These are phyloP conservation scores for Saccharomyces hybrid DNA, from an alignment of 1,139 yeast genomes.

Conservation along the genomic window DNA sequence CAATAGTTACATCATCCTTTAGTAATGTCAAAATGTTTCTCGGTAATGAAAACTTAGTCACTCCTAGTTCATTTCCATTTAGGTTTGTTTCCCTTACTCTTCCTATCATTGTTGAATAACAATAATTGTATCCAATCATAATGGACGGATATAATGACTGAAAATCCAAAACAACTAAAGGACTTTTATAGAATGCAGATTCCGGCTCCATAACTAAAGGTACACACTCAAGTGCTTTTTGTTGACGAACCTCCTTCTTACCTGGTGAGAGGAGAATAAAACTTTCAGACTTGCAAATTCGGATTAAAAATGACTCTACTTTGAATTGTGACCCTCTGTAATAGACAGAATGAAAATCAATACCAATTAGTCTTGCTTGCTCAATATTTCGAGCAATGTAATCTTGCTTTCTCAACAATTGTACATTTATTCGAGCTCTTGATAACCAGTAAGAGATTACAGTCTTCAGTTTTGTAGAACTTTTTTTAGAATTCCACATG, in stretches of 20 bases:
- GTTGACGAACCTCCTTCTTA: slow-evolving; percentile 70
- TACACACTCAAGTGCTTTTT: slow-evolving; percentile 78
- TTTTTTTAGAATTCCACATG: slow-evolving; percentile 38
- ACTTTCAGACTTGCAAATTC: slow-evolving; percentile 72
- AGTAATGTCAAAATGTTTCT: slow-evolving; percentile 51
- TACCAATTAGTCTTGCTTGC: slow-evolving; percentile 77
- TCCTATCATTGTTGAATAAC: slow-evolving; percentile 83
- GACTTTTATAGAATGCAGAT: slow-evolving; percentile 77
- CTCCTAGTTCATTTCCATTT: slow-evolving; percentile 46
- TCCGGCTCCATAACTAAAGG: slow-evolving; percentile 92
- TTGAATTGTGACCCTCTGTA: slow-evolving; percentile 90
- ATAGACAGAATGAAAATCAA: slow-evolving; percentile 81
- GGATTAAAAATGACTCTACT: slow-evolving; percentile 72
- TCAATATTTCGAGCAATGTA: slow-evolving; percentile 67
- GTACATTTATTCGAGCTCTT: slow-evolving; percentile 42
- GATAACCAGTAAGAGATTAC: slow-evolving; percentile 47
- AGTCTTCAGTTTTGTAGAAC: slow-evolving; percentile 28
- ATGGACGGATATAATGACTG: slow-evolving; percentile 92
- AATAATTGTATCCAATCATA: slow-evolving; percentile 84
- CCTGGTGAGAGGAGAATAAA: slow-evolving; percentile 71
- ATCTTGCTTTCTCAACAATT: slow-evolving; percentile 55
- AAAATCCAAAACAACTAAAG: slow-evolving; percentile 81
- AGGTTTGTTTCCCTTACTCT: slow-evolving; percentile 49
- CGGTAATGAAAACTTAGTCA: slow-evolving; percentile 43
- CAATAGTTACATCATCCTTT: slow-evolving; percentile 47